These are phyloP conservation scores for Blyttiomyces sp. DNA, from an alignment of 371 early-diverging fungal genomes.

Conservation along the genomic window DNA sequence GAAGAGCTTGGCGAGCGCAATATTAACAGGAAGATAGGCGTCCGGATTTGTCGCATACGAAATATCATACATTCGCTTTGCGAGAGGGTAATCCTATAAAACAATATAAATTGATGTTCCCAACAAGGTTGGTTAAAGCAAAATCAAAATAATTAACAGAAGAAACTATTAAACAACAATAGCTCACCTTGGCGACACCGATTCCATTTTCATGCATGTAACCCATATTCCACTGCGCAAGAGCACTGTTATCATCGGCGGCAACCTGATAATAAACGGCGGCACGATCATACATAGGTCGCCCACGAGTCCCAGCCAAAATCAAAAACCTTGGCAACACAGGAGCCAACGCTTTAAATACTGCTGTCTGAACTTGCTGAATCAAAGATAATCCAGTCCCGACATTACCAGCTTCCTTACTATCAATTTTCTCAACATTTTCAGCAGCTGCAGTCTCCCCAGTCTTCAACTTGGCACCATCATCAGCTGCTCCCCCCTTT, in stretches of 20 bases:
- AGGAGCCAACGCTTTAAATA: neutral
- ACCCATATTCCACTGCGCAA: conserved; percentile 95
- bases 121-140: conserved; percentile 2
- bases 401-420: neutral
- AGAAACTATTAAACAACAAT: neutral
- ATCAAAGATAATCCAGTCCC: neutral
- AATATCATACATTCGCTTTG: conserved; percentile 87
- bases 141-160: no score
- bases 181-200: conserved; percentile 71
- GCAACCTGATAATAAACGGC: conserved; percentile 85
- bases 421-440: neutral
- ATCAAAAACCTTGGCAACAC: neutral
- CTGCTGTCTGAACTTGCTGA: neutral
- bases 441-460: conserved; percentile 2
- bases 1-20: conserved; percentile 70
- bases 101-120: neutral
- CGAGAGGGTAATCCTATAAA: conserved; percentile 79
- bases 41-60: conserved; percentile 71
- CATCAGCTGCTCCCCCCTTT: no score
- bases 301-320: neutral
- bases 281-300: conserved; percentile 68
- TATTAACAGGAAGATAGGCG: conserved; percentile 76
- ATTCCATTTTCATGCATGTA: conserved; percentile 97
- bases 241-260: conserved; percentile 74
- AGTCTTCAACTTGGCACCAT: neutral